phyloP scores from a whole-genome alignment of 345 rosid species.

The Clausena lansium region DNA sequence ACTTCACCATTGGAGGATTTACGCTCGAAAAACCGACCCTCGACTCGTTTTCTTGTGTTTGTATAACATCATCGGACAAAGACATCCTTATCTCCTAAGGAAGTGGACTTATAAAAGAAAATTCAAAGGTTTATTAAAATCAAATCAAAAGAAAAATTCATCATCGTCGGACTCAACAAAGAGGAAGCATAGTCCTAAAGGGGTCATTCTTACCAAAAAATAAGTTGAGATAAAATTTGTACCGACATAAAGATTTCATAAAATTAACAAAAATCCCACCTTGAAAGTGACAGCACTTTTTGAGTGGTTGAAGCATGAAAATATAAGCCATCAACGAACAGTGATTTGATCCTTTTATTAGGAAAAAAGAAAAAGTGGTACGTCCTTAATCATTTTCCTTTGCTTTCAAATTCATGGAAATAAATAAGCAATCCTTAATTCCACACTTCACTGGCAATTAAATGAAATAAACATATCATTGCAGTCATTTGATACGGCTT shows the following conservation, averaged over 20 bases:
- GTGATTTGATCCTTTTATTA: neutral
- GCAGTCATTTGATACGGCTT: too few species aligned
- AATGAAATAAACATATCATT: neutral
- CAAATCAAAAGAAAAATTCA: too few species aligned
- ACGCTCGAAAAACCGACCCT: rapidly evolving
- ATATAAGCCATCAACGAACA: neutral
- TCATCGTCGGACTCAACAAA: too few species aligned
- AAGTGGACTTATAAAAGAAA: too few species aligned
- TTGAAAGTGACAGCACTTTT: neutral
- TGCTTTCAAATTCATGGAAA: neutral
- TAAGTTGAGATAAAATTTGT: too few species aligned
- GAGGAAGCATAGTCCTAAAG: too few species aligned
- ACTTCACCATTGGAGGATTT: rapidly evolving
- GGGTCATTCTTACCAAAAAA: too few species aligned
- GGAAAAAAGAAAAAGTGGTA: neutral
- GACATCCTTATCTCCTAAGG: too few species aligned
- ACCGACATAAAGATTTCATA: neutral
- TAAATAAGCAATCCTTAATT: neutral
- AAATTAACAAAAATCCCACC: neutral
- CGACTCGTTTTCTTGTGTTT: too few species aligned
- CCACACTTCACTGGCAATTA: neutral
- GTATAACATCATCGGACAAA: too few species aligned
- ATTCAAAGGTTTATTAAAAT: too few species aligned
- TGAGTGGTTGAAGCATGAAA: neutral
- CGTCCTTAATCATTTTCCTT: neutral